Percentiles rank a stretch among this genome's conserved stretches.
Evolutionary conservation across 345 rosid species (phyloP).

Genomic region (Kandelia obovata): DNA sequence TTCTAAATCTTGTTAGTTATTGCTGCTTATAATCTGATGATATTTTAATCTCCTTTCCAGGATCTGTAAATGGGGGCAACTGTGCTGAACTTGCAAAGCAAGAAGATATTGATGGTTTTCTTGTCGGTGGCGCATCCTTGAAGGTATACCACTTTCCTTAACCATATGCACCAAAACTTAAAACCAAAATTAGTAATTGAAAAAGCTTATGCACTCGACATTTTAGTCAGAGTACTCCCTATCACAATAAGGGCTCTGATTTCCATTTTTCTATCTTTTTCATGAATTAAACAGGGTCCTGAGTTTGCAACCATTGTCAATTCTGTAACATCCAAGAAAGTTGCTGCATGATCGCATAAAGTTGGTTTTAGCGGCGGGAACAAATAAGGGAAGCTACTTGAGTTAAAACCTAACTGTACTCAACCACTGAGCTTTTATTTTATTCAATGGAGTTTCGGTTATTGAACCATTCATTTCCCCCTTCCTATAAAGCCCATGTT

Average conservation of each 20-base stretch:
- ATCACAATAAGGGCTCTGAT: not conserved
- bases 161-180: slow-evolving; percentile 3
- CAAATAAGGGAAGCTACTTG: slow-evolving; percentile 13
- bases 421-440: slow-evolving; percentile 1
- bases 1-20: too few species aligned
- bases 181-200: not conserved
- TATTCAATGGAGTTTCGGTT: slow-evolving; percentile 12
- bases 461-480: not conserved
- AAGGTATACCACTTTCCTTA: slow-evolving; percentile 44
- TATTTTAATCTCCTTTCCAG: slow-evolving; percentile 30
- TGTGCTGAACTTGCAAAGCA: slow-evolving; percentile 85
- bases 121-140: slow-evolving; percentile 97
- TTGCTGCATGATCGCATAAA: slow-evolving; percentile 54
- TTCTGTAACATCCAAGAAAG: slow-evolving; percentile 81
- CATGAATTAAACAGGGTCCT: slow-evolving; percentile 54
- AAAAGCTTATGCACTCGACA: not conserved
- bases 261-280: too few species aligned
- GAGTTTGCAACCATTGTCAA: slow-evolving; percentile 94
- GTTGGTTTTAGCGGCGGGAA: not conserved
- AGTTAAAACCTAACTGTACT: slow-evolving; percentile 14
- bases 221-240: not conserved
- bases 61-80: slow-evolving; percentile 93
- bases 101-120: slow-evolving; percentile 97
- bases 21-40: slow-evolving; percentile 1
- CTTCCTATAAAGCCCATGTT: not conserved